These are phyloP conservation scores for Eucalyptus viminalis DNA, from an alignment of 345 rosid genomes.

Conservation along the genomic window DNA sequence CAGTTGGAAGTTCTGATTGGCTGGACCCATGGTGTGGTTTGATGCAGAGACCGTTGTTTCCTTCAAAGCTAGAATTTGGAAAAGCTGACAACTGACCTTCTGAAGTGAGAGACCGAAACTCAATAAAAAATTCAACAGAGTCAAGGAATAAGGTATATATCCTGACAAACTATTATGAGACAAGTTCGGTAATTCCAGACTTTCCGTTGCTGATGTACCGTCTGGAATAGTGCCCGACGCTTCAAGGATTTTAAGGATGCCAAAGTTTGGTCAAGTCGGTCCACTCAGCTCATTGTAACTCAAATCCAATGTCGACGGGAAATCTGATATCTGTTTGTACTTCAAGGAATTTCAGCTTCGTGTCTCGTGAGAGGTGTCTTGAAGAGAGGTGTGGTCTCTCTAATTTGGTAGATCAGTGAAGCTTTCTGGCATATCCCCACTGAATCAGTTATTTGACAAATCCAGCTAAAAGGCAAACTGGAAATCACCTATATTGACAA, in stretches of 20 bases:
- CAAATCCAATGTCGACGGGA: slow-evolving; percentile 1
- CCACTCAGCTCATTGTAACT: slow-evolving; percentile 3
- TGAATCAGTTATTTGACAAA: slow-evolving; percentile 16
- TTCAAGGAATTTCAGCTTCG: neutral
- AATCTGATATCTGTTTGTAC: neutral
- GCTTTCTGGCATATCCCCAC: slow-evolving; percentile 9
- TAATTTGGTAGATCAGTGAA: slow-evolving; percentile 3
- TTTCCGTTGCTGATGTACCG: neutral
- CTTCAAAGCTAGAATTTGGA: slow-evolving; percentile 7
- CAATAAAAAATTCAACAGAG: neutral
- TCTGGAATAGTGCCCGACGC: slow-evolving; percentile 1
- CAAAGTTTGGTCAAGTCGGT: neutral
- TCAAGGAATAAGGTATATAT: slow-evolving; percentile 2
- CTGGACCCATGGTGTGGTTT: neutral
- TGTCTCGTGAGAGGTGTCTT: neutral
- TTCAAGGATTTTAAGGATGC: neutral
- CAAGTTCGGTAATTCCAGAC: slow-evolving; percentile 1
- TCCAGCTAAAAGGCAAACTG: slow-evolving; percentile 8
- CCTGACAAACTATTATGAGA: slow-evolving; percentile 1
- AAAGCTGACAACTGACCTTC: slow-evolving; percentile 12
- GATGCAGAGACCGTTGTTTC: neutral
- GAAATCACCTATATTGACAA: neutral
- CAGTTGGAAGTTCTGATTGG: neutral
- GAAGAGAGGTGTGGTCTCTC: neutral
- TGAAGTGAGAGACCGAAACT: neutral